phyloP scores from a whole-genome alignment of 1,139 yeast genomes.

The Sugiyamaella grinbergsii region DNA sequence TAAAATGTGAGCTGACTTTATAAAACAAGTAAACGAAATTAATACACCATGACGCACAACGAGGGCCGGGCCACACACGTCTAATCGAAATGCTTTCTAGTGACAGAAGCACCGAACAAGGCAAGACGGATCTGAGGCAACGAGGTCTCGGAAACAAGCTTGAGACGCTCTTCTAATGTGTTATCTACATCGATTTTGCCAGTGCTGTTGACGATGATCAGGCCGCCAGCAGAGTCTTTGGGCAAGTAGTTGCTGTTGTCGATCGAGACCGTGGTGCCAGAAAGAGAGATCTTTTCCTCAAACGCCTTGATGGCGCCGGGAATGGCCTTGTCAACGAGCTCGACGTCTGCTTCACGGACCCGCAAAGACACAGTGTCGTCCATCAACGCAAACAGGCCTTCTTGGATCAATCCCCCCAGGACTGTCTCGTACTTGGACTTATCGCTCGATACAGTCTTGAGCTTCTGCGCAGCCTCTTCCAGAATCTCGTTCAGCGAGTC shows the following conservation, averaged over 20 bases:
- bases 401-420: constrained; percentile 77
- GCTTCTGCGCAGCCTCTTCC: constrained; percentile 63
- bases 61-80: no score
- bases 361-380: constrained; percentile 66
- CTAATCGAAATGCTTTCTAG: constrained; percentile 90
- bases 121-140: constrained; percentile 92
- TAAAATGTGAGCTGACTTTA: no score
- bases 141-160: constrained; percentile 77
- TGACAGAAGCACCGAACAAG: constrained; percentile 80
- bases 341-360: constrained; percentile 70
- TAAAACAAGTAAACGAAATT: neutral
- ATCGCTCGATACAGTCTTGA: constrained; percentile 54
- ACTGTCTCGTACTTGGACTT: constrained; percentile 65
- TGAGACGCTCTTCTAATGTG: constrained; percentile 91
- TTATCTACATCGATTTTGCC: constrained; percentile 90
- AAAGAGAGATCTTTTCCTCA: constrained; percentile 48
- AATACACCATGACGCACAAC: neutral
- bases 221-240: constrained; percentile 79
- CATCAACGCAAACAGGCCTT: constrained; percentile 73
- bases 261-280: constrained; percentile 40
- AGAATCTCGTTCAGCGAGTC: constrained; percentile 75
- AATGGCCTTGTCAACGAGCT: constrained; percentile 62
- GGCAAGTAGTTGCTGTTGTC: constrained; percentile 47
- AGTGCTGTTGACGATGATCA: constrained; percentile 62
- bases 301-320: constrained; percentile 65